Percentiles rank a stretch among this genome's conserved stretches.
These are phyloP conservation scores for Saccharomycopsis sp. DNA, from an alignment of 805 yeast species.

Conservation along the genomic window DNA sequence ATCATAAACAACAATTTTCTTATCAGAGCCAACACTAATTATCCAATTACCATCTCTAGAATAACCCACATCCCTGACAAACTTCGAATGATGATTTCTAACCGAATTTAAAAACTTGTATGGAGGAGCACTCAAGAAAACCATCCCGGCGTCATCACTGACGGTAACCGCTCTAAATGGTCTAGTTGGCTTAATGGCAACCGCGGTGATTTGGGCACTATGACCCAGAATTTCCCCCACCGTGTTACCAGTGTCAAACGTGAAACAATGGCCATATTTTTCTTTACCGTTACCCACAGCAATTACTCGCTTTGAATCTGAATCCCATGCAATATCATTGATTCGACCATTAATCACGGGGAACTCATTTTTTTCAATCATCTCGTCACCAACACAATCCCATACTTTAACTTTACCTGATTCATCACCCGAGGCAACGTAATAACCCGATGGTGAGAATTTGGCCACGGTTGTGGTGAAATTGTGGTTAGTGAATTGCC, in stretches of 20 bases:
- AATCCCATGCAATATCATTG: constrained; percentile 86
- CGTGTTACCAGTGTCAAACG: constrained; percentile 94
- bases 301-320: constrained; percentile 74
- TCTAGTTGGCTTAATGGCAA: constrained; percentile 74
- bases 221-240: constrained; percentile 96
- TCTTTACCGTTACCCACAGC: constrained; percentile 96
- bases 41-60: constrained; percentile 73
- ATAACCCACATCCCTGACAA: constrained; percentile 73
- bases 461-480: constrained; percentile 72
- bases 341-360: constrained; percentile 75
- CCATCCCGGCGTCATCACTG: constrained; percentile 79
- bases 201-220: constrained; percentile 74
- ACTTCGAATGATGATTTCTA: constrained; percentile 69
- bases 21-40: constrained; percentile 81
- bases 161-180: constrained; percentile 94
- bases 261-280: constrained; percentile 84
- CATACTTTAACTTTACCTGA: constrained; percentile 86
- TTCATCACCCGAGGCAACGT: constrained; percentile 87
- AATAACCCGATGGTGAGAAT: constrained; percentile 85
- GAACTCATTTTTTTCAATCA: constrained; percentile 69
- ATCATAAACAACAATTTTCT: constrained; percentile 69
- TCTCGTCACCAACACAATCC: constrained; percentile 56
- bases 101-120: constrained; percentile 74
- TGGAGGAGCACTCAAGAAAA: constrained; percentile 88
- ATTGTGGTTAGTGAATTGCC: constrained; percentile 72